Evolutionary conservation across 495 filamentous ascomycete genomes (phyloP).

Genomic region (Lasiosphaeria ovina): DNA sequence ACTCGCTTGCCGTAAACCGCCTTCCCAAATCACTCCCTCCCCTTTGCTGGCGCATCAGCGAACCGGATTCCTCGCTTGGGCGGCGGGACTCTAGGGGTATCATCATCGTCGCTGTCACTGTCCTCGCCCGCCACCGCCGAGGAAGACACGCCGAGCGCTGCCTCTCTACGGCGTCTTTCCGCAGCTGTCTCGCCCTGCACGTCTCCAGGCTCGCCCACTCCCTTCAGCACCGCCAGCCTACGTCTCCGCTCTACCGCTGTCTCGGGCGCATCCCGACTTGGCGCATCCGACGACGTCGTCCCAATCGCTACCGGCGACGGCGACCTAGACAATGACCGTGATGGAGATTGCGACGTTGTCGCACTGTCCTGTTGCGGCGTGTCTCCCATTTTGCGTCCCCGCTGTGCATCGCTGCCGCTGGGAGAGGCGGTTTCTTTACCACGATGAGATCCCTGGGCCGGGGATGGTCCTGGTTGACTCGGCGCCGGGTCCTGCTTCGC

Average conservation of each 20-base stretch:
- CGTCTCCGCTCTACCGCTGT: conserved; percentile 44
- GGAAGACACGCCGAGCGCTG: conserved; percentile 68
- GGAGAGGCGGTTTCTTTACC: conserved; percentile 14
- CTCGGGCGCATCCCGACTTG: conserved; percentile 30
- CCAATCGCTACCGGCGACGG: conserved; percentile 5
- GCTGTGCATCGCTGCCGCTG: conserved; percentile 1
- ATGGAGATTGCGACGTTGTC: conserved; percentile 16
- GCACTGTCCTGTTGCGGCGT: conserved; percentile 13
- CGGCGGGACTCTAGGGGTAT: conserved; percentile 48
- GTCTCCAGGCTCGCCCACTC: conserved; percentile 23
- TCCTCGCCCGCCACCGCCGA: conserved; percentile 52
- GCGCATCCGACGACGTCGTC: conserved; percentile 1
- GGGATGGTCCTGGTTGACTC: conserved; percentile 19
- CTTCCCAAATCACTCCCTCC: conserved; percentile 10
- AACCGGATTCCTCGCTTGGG: conserved; percentile 45
- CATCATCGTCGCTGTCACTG: conserved; percentile 64
- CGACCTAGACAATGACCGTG: conserved; percentile 7
- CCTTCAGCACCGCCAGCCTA: conserved; percentile 39
- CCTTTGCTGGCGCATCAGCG: conserved; percentile 37
- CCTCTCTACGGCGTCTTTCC: conserved; percentile 77
- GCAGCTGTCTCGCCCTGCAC: conserved; percentile 74
- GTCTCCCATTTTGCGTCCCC: conserved; percentile 6
- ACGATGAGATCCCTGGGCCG: conserved; percentile 4
- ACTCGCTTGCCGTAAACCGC: not conserved
- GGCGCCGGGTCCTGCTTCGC: conserved; percentile 48